phyloP scores from a whole-genome alignment of 495 filamentous ascomycete species.

The Parachaetomium inaequale region DNA sequence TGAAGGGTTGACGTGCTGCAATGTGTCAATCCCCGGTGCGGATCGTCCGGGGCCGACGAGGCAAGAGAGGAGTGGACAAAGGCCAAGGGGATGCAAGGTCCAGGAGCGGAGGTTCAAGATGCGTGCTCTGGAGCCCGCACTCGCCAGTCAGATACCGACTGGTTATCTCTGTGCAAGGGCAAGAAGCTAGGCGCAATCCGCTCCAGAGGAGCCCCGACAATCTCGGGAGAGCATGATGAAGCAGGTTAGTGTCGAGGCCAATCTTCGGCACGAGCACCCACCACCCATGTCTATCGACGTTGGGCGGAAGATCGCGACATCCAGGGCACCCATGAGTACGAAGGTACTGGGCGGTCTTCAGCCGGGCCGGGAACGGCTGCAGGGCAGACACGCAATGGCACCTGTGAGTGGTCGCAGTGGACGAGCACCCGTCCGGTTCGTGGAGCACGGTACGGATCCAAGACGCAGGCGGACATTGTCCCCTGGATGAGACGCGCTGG shows the following conservation, averaged over 20 bases:
- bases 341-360: slow-evolving; percentile 1
- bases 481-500: slow-evolving; percentile 1
- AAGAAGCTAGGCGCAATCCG: slow-evolving; percentile 24
- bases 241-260: slow-evolving; percentile 28
- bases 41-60: slow-evolving; percentile 20
- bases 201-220: slow-evolving; percentile 27
- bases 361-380: slow-evolving; percentile 25
- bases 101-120: slow-evolving; percentile 26
- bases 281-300: slow-evolving; percentile 32
- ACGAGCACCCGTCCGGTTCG: no score
- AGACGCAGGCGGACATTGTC: slow-evolving; percentile 1
- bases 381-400: no score
- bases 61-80: slow-evolving; percentile 13
- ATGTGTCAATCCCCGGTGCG: slow-evolving; percentile 32
- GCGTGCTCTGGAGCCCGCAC: slow-evolving; percentile 16
- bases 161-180: slow-evolving; percentile 32
- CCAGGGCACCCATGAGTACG: slow-evolving; percentile 19
- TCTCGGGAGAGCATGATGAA: slow-evolving; percentile 36
- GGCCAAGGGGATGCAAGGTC: slow-evolving; percentile 22
- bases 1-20: slow-evolving; percentile 30
- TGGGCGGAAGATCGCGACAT: slow-evolving; percentile 28
- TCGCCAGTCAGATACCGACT: slow-evolving; percentile 36
- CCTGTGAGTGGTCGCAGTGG: no score
- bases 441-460: slow-evolving; percentile 24
- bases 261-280: slow-evolving; percentile 30